Evolutionary conservation across 176 grass and related monocot species (phyloP), one percentile per base, ranked within the genome.

Genomic region (Tillandsia leiboldiana): DNA sequence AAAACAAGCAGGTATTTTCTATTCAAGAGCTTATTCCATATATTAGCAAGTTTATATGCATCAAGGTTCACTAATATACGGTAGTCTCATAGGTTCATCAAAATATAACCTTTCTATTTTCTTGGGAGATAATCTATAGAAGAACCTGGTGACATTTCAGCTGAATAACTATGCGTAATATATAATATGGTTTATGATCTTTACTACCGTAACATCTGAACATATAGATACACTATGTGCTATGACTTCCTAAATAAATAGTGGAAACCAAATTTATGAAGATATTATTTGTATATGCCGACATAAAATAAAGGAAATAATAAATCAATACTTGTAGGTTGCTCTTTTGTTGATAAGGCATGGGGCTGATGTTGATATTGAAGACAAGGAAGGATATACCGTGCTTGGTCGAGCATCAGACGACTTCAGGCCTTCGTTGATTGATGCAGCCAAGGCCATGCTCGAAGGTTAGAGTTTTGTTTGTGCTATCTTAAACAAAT

Each of bases 381-480:
- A 93, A 73, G 89, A 93, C 66, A 88, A 86, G 71, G 94, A 99
- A 78, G 94, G 94, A 29, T 99, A 88, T 27, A 90, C 94, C 51
- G 94, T 80, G 2, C 80, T 99, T 54, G 94, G 89, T 18, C 77
- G 82, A 77, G 94, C 89, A 48, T 90, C 89, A 5, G 58, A 73
- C 47, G 73, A 75, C 53, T 82, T 93, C 42, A 90, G 94, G 66
- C 76, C 82, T 72, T 65, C 77, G 9, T 78, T 99, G 12, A 75
- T 93, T 50, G 84, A 99, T 80, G 84, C 94, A 62, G 94, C 89
- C 15, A 99, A 88, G 75, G 84, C 87, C 73, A 99, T 99, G 89
- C 72, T 83, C 24, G 94, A 99, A 83, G 87, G 72, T 26, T 99
- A 77, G 53, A 51, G 33, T 42, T 42, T 42, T 23, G 12, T 6